Base-by-base conservation (phyloP, 2,329 filamentous ascomycete species). In the Hymenoscyphus repandus region DNA sequence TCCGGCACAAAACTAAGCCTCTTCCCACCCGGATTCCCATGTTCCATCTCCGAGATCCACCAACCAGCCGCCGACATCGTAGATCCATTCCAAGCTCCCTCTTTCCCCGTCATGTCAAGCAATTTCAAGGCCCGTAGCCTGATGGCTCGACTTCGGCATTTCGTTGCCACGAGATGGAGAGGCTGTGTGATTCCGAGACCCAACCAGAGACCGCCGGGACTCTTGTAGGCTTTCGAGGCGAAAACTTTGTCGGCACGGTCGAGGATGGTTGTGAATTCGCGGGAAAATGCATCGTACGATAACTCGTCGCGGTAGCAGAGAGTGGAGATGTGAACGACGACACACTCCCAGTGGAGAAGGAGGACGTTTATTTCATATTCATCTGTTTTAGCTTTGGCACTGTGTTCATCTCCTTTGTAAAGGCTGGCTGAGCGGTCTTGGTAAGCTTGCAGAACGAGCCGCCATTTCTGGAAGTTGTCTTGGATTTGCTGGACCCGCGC, bases 1-100 rank as follows among this genome's bases (percentile, higher is more conserved):
- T 47, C 45, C 9, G 45, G 45, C 17, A 40, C 34, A 15, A 47
- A 47, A 5, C 1, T 12, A 6, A 34, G 33, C 12, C 12, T 13
- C 15, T 37, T 13, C 34, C 4, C 18, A n/a, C 5, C n/a, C 6
- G 11, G 17, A 10, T 7, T 20, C 22, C 4, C 4, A 27, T 47
- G 27, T 20, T 47, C 45, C 7, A 1, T n/a, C 7, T 47, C 18
- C 33, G 38, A 22, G n/a, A 40, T 20, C 46, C 46, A 48, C n/a
- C 20, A 9, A 7, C 36, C 36, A 13, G 30, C 46, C 18, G 38
- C 46, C 9, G 46, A 36, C 38, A 48, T 48, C 12, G 30, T 38
- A 6, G n/a, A 10, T 15, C 52, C 46, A 38, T 85, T 80, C 82
- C 82, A 86, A 72, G 85, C 80, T 27, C 79, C 81, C 64, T 86